A percentile compares a stretch with the other conserved stretches of the same genome.
Evolutionary conservation across 345 rosid genomes (phyloP).

Genomic region (Schrenkiella parvula): DNA sequence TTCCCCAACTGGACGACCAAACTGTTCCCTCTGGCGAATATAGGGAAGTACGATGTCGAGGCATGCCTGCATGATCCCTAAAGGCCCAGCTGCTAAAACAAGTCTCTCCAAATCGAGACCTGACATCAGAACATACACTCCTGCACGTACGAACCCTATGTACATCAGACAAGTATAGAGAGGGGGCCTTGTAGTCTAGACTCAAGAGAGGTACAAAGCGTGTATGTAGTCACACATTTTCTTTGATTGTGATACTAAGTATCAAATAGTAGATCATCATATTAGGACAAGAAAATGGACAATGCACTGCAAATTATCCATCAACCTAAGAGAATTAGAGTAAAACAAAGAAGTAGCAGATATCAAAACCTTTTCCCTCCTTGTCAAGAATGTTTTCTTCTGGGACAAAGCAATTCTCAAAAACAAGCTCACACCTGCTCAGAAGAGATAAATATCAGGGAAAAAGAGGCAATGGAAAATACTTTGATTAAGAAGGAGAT

Average conservation of each 20-base stretch:
- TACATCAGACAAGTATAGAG: conserved; percentile 1
- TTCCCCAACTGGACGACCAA: conserved; percentile 88
- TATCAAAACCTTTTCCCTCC: conserved; percentile 84
- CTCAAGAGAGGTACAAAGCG: background rate
- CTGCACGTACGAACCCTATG: conserved; percentile 35
- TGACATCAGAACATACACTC: conserved; percentile 93
- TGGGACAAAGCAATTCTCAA: conserved; percentile 85
- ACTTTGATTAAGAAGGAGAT: conserved; percentile 12
- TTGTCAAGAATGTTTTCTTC: conserved; percentile 81
- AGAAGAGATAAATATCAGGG: conserved; percentile 33
- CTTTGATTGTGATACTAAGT: background rate
- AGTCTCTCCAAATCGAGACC: conserved; percentile 96
- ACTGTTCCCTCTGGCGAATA: conserved; percentile 73
- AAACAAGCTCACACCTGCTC: conserved; percentile 91
- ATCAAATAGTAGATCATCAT: background rate
- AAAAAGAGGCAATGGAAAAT: background rate
- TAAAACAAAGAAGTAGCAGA: conserved; percentile 21
- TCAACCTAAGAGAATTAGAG: background rate
- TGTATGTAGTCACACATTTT: background rate
- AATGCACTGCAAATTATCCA: background rate
- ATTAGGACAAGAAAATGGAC: background rate
- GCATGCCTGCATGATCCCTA: conserved; percentile 97
- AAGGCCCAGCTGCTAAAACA: conserved; percentile 88
- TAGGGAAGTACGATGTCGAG: conserved; percentile 93
- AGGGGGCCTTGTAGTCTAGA: background rate